Percentiles rank a stretch among this genome's conserved stretches.
Conservation (phyloP, 73 alveolate species). For the Tetrahymena thermophila region DNA sequence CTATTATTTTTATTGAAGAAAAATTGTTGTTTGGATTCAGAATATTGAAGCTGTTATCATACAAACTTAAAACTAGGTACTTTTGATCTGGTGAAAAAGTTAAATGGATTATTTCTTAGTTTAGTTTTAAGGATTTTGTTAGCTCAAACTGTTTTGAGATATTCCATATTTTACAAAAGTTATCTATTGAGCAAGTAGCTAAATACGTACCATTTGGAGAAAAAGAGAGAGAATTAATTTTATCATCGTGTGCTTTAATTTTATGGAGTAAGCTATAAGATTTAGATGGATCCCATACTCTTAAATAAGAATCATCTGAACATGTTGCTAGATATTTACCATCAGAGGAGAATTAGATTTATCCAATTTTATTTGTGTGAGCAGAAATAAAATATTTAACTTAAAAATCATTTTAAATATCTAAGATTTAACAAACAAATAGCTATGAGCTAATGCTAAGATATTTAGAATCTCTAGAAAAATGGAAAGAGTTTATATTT, state of each 20-base stretch:
- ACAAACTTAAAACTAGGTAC: not conserved
- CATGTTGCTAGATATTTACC: not conserved
- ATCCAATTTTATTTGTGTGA: not conserved
- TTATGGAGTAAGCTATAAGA: not conserved
- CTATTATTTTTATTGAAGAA: not conserved
- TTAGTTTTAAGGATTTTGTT: no score
- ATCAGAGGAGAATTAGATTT: not conserved
- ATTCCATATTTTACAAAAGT: not conserved
- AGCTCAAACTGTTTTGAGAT: no score
- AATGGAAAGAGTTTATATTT: not conserved
- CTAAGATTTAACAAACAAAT: not conserved
- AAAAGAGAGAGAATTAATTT: not conserved
- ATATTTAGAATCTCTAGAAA: not conserved
- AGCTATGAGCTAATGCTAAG: not conserved
- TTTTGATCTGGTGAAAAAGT: not conserved
- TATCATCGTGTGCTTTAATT: not conserved
- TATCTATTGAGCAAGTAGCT: not conserved
- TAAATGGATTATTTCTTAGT: not conserved
- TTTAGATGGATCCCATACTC: not conserved
- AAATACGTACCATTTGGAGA: not conserved
- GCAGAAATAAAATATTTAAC: not conserved
- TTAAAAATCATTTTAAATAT: no score
- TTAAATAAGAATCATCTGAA: not conserved
- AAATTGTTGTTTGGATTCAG: not conserved
- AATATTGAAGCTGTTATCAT: not conserved